Percentiles rank a stretch among this genome's conserved stretches.
Conservation (phyloP, 2,329 filamentous ascomycete species). For the Chaetomiaceae sp. region DNA sequence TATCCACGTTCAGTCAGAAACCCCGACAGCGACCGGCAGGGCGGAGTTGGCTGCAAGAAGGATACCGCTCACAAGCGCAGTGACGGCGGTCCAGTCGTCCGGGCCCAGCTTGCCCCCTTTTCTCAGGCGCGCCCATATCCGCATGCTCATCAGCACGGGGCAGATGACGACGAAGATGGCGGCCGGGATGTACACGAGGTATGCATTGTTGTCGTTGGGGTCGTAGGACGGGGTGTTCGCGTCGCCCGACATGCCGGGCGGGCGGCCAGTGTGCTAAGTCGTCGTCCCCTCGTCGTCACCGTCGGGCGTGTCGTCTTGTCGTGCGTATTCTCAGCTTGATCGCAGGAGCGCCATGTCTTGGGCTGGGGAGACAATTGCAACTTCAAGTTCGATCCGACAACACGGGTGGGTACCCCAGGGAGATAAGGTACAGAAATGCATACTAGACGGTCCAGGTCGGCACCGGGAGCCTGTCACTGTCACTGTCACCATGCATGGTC, state of each 20-base stretch:
- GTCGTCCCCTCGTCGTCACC: not conserved
- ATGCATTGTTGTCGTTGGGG: not conserved
- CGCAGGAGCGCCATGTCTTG: too few relatives aligned
- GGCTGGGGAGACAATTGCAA: too few relatives aligned
- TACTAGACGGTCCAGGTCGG: too few relatives aligned
- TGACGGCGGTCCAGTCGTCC: slow-evolving; percentile 1
- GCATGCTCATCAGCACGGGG: not conserved
- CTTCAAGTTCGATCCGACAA: too few relatives aligned
- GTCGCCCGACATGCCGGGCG: not conserved
- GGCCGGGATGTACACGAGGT: not conserved
- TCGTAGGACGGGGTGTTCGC: not conserved
- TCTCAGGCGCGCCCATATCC: slow-evolving; percentile 1
- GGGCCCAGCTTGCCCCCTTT: not conserved
- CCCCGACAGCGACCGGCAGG: too few relatives aligned
- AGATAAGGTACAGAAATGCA: too few relatives aligned
- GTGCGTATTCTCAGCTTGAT: too few relatives aligned
- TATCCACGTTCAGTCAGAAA: not conserved
- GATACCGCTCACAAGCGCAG: slow-evolving; percentile 1
- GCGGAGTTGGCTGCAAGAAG: too few relatives aligned
- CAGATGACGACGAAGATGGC: slow-evolving; percentile 2
- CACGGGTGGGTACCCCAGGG: too few relatives aligned
- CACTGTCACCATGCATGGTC: too few relatives aligned
- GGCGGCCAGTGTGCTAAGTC: not conserved
- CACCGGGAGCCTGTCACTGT: too few relatives aligned
- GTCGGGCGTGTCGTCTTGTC: not conserved